Conservation (phyloP, 2,329 filamentous ascomycete species). For the Aspergillus ochraceoroseus region DNA sequence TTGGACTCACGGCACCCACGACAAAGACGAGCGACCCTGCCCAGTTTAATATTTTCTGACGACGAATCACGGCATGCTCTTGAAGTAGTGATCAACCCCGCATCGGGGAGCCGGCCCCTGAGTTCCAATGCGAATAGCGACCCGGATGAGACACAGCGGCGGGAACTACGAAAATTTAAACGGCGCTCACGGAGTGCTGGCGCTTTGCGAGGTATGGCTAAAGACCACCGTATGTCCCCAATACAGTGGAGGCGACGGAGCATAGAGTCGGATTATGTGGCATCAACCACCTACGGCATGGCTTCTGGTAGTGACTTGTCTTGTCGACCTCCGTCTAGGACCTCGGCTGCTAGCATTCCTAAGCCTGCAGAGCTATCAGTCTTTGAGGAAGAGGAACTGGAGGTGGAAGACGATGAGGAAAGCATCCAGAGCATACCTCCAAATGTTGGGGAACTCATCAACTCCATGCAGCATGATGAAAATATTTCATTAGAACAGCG, state of each 20-base stretch:
- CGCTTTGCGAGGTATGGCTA: conserved; percentile 36
- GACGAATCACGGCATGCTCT: conserved; percentile 35
- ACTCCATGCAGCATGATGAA: conserved; percentile 40
- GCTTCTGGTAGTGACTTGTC: conserved; percentile 29
- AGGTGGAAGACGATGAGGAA: conserved; percentile 14
- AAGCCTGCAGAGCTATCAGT: conserved; percentile 21
- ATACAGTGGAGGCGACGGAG: conserved; percentile 42
- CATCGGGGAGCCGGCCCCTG: conserved; percentile 10
- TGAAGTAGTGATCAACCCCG: conserved; percentile 23
- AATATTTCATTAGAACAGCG: conserved; percentile 43
- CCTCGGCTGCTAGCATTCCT: conserved; percentile 28
- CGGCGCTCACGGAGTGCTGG: conserved; percentile 45
- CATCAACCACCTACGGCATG: conserved; percentile 31
- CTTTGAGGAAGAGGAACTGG: conserved; percentile 17
- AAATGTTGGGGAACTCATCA: conserved; percentile 38
- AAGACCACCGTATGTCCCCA: conserved; percentile 37
- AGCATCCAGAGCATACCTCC: conserved; percentile 29
- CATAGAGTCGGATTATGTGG: conserved; percentile 36
- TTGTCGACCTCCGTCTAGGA: conserved; percentile 27
- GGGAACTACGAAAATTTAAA: conserved; percentile 30
- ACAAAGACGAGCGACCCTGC: conserved; percentile 42
- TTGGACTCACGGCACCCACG: conserved; percentile 24
- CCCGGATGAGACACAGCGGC: conserved; percentile 20
- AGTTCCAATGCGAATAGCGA: conserved; percentile 16
- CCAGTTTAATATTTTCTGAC: conserved; percentile 43